Evolutionary conservation across 495 filamentous ascomycete genomes (phyloP).

Genomic region (Hyaloscypha hepaticicola): DNA sequence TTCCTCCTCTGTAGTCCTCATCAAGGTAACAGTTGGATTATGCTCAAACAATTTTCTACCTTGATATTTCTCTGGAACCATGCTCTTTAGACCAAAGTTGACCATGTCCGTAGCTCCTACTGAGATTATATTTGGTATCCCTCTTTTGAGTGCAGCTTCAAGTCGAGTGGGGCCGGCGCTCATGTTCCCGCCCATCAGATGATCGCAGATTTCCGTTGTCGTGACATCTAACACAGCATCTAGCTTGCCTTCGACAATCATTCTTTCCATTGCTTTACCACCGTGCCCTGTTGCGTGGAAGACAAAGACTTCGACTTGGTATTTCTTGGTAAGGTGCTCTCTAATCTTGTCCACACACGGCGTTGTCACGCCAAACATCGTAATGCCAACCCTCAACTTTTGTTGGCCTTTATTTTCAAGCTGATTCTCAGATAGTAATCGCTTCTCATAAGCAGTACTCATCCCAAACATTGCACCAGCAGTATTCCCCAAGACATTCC

Average conservation of each 20-base stretch:
- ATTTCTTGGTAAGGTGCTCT: constrained; percentile 39
- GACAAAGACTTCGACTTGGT: constrained; percentile 54
- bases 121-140: constrained; percentile 61
- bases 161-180: constrained; percentile 54
- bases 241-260: constrained; percentile 51
- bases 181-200: constrained; percentile 60
- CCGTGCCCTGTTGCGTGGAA: constrained; percentile 71
- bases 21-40: constrained; percentile 63
- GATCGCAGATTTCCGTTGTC: constrained; percentile 65
- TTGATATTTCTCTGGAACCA: constrained; percentile 50
- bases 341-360: constrained; percentile 54
- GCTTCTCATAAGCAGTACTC: constrained; percentile 43
- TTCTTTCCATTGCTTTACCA: constrained; percentile 64
- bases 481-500: constrained; percentile 57
- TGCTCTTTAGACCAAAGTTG: constrained; percentile 59
- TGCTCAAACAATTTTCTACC: constrained; percentile 57
- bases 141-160: constrained; percentile 48
- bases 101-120: constrained; percentile 68
- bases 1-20: constrained; percentile 58
- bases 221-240: constrained; percentile 68
- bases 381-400: constrained; percentile 51
- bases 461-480: constrained; percentile 58
- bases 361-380: constrained; percentile 76
- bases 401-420: constrained; percentile 32
- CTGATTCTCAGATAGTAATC: background rate